A percentile compares a stretch with the other conserved stretches of the same genome.
Conservation (phyloP, 352 stramenopile species). For the Pythium monospermum region DNA sequence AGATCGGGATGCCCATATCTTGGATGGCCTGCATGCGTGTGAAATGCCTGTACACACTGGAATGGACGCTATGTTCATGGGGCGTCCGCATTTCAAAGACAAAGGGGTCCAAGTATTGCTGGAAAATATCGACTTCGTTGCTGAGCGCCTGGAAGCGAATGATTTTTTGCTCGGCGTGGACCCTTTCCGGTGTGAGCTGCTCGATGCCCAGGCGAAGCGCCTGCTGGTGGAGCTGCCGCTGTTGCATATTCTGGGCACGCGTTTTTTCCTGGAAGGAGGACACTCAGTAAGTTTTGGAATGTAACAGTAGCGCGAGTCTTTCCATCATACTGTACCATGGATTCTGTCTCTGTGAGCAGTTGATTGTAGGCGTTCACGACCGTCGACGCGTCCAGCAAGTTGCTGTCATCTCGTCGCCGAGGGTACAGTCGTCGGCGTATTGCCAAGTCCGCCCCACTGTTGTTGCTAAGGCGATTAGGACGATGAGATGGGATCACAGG, state of each 20-base stretch:
- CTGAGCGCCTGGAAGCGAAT: constrained; percentile 66
- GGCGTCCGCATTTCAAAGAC: constrained; percentile 50
- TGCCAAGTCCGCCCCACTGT: constrained; percentile 3
- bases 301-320: no score
- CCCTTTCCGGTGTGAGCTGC: constrained; percentile 51
- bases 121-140: constrained; percentile 78
- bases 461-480: no score
- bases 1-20: constrained; percentile 73
- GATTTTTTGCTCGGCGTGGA: constrained; percentile 44
- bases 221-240: constrained; percentile 30
- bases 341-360: constrained; percentile 39
- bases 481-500: constrained; percentile 8
- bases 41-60: constrained; percentile 74
- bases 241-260: constrained; percentile 18
- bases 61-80: constrained; percentile 52
- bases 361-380: constrained; percentile 44
- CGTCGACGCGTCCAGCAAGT: constrained; percentile 29
- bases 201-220: constrained; percentile 47
- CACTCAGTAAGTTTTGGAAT: no score
- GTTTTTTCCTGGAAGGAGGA: constrained; percentile 8
- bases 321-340: constrained; percentile 36
- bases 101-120: constrained; percentile 67
- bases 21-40: constrained; percentile 55
- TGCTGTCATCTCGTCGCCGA: background rate
- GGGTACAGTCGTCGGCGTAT: constrained; percentile 1